Conservation (phyloP, 768 basidiomycete genomes). For the Tylopilus rubrobrunneus region DNA sequence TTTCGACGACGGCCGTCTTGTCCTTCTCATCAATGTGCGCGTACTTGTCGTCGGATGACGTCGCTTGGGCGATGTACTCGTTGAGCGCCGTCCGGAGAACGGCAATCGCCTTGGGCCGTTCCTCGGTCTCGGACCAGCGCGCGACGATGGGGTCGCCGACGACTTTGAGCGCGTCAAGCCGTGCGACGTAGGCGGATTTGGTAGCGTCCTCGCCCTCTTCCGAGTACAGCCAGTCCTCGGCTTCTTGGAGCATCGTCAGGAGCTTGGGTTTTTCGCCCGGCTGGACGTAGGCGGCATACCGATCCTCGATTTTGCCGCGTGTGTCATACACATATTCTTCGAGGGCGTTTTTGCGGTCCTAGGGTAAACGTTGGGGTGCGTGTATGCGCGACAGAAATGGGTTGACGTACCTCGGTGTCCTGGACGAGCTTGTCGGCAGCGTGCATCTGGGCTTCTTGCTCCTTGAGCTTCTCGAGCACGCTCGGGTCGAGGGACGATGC, state of each 20-base stretch:
- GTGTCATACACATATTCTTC: constrained; percentile 99
- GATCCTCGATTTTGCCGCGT: constrained; percentile 86
- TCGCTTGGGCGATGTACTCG: constrained; percentile 79
- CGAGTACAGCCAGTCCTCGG: constrained; percentile 96
- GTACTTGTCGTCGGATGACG: constrained; percentile 79
- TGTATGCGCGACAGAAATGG: neutral
- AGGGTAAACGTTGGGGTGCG: neutral
- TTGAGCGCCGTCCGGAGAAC: constrained; percentile 86
- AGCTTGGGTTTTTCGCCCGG: constrained; percentile 75
- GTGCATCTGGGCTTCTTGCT: constrained; percentile 87
- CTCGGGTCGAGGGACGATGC: constrained; percentile 62
- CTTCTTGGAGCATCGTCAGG: constrained; percentile 61
- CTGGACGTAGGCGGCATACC: constrained; percentile 75
- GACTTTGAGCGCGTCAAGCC: constrained; percentile 78
- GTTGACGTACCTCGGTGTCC: constrained; percentile 83
- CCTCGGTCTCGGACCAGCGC: constrained; percentile 81
- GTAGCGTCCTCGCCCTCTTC: constrained; percentile 95
- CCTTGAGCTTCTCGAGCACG: constrained; percentile 60
- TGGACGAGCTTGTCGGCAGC: constrained; percentile 91
- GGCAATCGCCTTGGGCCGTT: constrained; percentile 67
- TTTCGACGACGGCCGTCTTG: constrained; percentile 82
- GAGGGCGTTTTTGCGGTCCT: constrained; percentile 98
- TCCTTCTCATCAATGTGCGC: constrained; percentile 89
- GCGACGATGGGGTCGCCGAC: constrained; percentile 84
- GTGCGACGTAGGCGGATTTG: constrained; percentile 89